Conservation (phyloP, 148 eudicot species). For the Rhododendron vialii region DNA sequence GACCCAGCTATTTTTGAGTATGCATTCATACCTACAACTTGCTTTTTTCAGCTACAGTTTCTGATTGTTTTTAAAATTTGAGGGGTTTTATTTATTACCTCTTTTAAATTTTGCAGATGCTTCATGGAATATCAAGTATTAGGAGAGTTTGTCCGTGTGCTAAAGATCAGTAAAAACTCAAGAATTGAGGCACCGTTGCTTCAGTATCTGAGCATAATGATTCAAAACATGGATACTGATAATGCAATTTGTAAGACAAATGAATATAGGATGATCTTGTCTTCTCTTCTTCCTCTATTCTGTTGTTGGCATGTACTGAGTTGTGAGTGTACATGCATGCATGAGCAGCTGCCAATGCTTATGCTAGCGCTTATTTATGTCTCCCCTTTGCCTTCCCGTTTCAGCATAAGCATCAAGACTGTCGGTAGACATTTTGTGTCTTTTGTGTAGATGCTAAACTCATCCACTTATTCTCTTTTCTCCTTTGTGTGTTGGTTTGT, state of each 20-base stretch:
- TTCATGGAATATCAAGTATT: constrained; percentile 46
- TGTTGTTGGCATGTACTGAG: background rate
- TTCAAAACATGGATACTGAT: constrained; percentile 50
- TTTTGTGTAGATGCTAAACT: background rate
- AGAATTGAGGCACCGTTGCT: constrained; percentile 48
- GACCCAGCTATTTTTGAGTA: constrained; percentile 46
- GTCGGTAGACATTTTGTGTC: background rate
- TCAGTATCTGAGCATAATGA: constrained; percentile 55
- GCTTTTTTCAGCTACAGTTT: constrained; percentile 5
- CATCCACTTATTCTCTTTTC: background rate
- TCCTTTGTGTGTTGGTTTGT: background rate
- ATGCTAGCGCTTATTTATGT: background rate
- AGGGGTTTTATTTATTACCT: background rate
- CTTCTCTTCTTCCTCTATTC: background rate
- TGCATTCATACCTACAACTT: constrained; percentile 9
- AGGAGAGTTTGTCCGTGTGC: constrained; percentile 45
- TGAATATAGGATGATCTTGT: background rate
- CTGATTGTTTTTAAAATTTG: background rate
- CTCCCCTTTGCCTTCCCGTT: background rate
- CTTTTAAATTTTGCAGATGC: constrained; percentile 22
- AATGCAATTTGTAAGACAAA: constrained; percentile 45
- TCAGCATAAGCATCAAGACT: background rate
- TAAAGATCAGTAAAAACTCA: constrained; percentile 37
- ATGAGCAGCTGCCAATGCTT: background rate
- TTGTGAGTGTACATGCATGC: background rate